Base-by-base conservation (phyloP, 1,284 basidiomycete genomes). In the Sanghuangporus weigelae region DNA sequence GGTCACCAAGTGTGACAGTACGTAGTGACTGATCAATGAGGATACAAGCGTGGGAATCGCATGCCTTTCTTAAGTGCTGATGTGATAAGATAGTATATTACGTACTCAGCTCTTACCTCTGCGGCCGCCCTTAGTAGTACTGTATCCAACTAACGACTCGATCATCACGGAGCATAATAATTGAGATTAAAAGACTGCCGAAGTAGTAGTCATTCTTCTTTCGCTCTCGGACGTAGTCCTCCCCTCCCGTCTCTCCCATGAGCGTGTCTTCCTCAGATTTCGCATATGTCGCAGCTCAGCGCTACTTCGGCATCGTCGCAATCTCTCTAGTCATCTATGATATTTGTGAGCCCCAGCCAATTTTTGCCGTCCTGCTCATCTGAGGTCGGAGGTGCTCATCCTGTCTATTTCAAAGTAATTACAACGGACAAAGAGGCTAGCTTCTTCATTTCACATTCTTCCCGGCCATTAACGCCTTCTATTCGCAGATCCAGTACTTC, bases 391-490 rank as follows among this genome's bases (percentile, higher is more conserved):
- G 26, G 26, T 46, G 6, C 44, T n/a, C 7, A 7, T 16, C 7
- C 21, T 19, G 21, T 46, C 44, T 21, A 11, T 16, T 21, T 4
- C 38, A 23, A 23, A 57, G 55, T 57, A 39, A 57, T 57, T 21
- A 57, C 55, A 21, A 42, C 42, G 55, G 40, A 57, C 16, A 57
- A 57, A 21, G 55, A 57, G 42, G 55, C 11, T 7, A 57, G 55
- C 36, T 38, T 11, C 53, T 54, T 38, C 26, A 19, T 35, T 38
- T 38, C 31, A n/a, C 38, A n/a, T 3, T 54, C 31, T 54, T 36
- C 53, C 14, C 16, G 10, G 12, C 16, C 31, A 19, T 12, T 12
- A 31, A 14, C 31, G 31, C 31, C 14, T 54, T 54, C 31, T 7
- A 16, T 54, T 38, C 31, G 53, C 36, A 54, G 53, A 54, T 54